Conservation (phyloP, 345 rosid species). For the Brassica carinata region DNA sequence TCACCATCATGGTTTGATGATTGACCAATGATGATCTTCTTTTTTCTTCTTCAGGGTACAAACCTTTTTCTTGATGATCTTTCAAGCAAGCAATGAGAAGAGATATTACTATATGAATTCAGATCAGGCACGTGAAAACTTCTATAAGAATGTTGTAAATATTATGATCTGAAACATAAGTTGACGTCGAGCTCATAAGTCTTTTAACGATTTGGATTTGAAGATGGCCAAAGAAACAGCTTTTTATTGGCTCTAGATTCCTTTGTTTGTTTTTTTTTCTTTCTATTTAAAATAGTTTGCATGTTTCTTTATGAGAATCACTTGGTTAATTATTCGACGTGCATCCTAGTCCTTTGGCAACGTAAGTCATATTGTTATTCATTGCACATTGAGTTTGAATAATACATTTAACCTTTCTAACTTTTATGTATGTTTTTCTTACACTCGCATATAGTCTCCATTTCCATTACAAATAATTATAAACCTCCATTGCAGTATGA, state of each 20-base stretch:
- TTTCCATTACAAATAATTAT: too few relatives aligned
- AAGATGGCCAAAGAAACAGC: slow-evolving; percentile 14
- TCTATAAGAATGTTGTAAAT: slow-evolving; percentile 2
- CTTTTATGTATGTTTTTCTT: too few relatives aligned
- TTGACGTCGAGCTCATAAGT: slow-evolving; percentile 24
- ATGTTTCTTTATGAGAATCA: slow-evolving; percentile 11
- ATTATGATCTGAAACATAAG: slow-evolving; percentile 31
- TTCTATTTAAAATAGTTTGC: neutral
- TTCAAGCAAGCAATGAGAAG: slow-evolving; percentile 13
- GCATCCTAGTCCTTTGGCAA: slow-evolving; percentile 30
- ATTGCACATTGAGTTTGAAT: slow-evolving; percentile 9
- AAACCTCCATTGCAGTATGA: too few relatives aligned
- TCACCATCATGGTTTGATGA: slow-evolving; percentile 29
- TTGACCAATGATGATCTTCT: slow-evolving; percentile 25
- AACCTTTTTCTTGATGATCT: slow-evolving; percentile 28
- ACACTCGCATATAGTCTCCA: too few relatives aligned
- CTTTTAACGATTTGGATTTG: slow-evolving; percentile 30
- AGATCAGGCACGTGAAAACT: slow-evolving; percentile 29
- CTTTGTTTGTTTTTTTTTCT: neutral
- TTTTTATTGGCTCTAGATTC: slow-evolving; percentile 22
- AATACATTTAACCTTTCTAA: neutral
- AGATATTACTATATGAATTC: slow-evolving; percentile 16
- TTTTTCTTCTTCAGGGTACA: slow-evolving; percentile 1
- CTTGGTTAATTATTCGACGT: slow-evolving; percentile 9
- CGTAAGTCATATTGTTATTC: slow-evolving; percentile 4